Conservation (phyloP, 768 basidiomycete species). For the Suillus subluteus region DNA sequence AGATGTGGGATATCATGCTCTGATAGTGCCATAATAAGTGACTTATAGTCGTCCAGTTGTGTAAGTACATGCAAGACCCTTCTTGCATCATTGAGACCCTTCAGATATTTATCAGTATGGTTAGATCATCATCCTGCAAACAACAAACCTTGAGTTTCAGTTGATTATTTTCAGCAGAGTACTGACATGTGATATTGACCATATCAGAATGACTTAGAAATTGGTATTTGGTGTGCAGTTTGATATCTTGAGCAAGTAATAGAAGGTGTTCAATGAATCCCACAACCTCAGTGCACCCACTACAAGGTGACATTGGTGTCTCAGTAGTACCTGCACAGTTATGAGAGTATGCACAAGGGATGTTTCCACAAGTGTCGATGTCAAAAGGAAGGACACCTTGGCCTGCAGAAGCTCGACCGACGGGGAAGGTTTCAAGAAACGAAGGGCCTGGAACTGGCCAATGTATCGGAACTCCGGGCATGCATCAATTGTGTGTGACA, state of each 20-base stretch:
- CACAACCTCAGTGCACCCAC: too few species aligned
- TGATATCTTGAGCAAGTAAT: neutral
- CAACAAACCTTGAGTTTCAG: neutral
- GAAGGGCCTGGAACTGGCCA: neutral
- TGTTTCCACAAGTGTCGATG: too few species aligned
- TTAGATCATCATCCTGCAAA: neutral
- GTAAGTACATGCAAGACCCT: neutral
- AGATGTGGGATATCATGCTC: conserved; percentile 13
- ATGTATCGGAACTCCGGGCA: neutral
- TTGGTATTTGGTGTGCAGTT: neutral
- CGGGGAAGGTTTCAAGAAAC: too few species aligned
- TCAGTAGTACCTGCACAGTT: too few species aligned
- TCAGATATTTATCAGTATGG: neutral
- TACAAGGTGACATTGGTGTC: too few species aligned
- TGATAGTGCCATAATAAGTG: conserved; percentile 12
- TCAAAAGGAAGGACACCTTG: too few species aligned
- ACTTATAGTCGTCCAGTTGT: conserved; percentile 1
- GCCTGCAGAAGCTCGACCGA: too few species aligned
- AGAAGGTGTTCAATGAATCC: neutral
- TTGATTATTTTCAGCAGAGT: neutral
- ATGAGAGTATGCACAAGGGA: too few species aligned
- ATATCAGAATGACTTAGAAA: neutral
- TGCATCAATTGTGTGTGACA: neutral
- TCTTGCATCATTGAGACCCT: neutral
- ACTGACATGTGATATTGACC: neutral